Percentiles rank a stretch among this genome's conserved stretches.
phyloP scores from a whole-genome alignment of 495 filamentous ascomycete species.

The Penicillium odoratum region DNA sequence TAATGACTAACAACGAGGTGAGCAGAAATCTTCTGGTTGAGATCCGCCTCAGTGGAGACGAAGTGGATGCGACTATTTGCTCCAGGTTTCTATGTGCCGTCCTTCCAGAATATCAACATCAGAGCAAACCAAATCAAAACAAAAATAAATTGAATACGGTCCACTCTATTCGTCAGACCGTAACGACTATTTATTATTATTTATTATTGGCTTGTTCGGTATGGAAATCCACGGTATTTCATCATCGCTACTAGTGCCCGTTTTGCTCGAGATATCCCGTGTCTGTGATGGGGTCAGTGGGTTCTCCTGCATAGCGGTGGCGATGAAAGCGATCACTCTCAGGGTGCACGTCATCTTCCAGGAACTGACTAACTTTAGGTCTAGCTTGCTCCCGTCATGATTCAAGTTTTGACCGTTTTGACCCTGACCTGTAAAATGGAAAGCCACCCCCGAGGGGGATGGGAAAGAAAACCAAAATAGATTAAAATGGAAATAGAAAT shows the following conservation, averaged over 20 bases:
- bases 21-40: slow-evolving; percentile 17
- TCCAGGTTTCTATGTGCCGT: slow-evolving; percentile 19
- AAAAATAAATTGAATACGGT: background rate
- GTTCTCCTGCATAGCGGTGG: slow-evolving; percentile 3
- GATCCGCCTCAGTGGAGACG: slow-evolving; percentile 24
- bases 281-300: slow-evolving; percentile 6
- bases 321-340: slow-evolving; percentile 4
- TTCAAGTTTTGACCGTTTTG: slow-evolving; percentile 2
- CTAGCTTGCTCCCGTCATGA: background rate
- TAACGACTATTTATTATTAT: background rate
- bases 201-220: background rate
- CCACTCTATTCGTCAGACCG: background rate
- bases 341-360: background rate
- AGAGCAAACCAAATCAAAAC: background rate
- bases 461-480: background rate
- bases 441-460: too few species aligned
- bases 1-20: slow-evolving; percentile 14
- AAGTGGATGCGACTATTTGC: slow-evolving; percentile 24
- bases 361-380: background rate
- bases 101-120: slow-evolving; percentile 13
- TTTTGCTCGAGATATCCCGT: slow-evolving; percentile 8
- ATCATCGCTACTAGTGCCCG: slow-evolving; percentile 5
- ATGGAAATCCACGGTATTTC: slow-evolving; percentile 3
- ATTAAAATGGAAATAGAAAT: background rate
- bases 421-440: background rate